phyloP scores from a whole-genome alignment of 192 early-diverging fungal genomes.

The Phycomyces nitens region DNA sequence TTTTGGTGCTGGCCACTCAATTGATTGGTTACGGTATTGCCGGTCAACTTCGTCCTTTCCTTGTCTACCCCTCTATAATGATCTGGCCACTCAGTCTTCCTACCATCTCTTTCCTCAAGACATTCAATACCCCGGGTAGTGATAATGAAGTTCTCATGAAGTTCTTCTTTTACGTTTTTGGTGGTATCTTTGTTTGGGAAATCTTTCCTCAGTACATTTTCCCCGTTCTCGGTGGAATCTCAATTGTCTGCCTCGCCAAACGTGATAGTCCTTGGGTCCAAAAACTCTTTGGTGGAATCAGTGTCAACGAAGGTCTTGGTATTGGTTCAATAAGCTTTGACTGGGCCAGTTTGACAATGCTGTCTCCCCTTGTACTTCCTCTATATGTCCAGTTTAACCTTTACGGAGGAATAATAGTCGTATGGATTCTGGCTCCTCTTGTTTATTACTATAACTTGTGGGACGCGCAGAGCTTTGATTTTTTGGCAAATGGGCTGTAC shows the following conservation, averaged over 20 bases:
- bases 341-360: conserved; percentile 34
- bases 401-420: conserved; percentile 50
- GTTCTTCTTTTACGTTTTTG: conserved; percentile 34
- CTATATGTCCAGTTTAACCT: conserved; percentile 66
- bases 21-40: conserved; percentile 57
- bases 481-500: conserved; percentile 48
- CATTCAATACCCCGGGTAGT: no score
- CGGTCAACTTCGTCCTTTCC: conserved; percentile 43
- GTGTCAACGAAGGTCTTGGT: conserved; percentile 36
- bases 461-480: conserved; percentile 47
- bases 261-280: conserved; percentile 20
- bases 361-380: conserved; percentile 51
- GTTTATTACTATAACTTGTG: conserved; percentile 54
- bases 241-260: no score
- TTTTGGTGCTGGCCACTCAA: no score
- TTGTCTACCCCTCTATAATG: conserved; percentile 49
- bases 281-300: conserved; percentile 33
- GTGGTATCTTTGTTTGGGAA: conserved; percentile 26
- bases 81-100: conserved; percentile 51
- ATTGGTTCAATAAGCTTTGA: conserved; percentile 39
- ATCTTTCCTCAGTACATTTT: conserved; percentile 41
- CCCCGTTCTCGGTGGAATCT: conserved; percentile 27
- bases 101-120: conserved; percentile 37
- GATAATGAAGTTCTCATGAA: conserved; percentile 14
- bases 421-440: conserved; percentile 57